Conservation (phyloP, 129 eudicot species). For the Escallonia rubra region DNA sequence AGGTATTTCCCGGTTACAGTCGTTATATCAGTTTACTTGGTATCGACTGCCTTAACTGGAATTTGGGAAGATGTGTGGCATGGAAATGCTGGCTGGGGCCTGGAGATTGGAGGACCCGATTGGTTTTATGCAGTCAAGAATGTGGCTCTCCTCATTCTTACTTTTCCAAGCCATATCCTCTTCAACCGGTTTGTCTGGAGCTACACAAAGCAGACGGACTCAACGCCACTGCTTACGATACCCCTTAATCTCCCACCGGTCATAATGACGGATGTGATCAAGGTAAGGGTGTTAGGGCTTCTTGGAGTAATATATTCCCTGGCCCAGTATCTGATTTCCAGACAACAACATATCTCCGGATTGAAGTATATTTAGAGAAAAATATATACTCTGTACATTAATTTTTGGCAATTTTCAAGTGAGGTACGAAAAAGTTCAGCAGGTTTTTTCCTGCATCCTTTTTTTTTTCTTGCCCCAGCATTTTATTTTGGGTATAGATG, state of each 20-base stretch:
- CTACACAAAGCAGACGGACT: conserved; percentile 65
- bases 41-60: conserved; percentile 65
- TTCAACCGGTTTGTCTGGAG: conserved; percentile 97
- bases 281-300: conserved; percentile 86
- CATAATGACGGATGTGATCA: conserved; percentile 72
- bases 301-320: conserved; percentile 85
- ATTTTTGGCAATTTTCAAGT: conserved; percentile 18
- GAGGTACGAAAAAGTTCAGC: conserved; percentile 23
- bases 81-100: conserved; percentile 90
- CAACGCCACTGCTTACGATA: conserved; percentile 66
- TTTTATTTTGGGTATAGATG: no score
- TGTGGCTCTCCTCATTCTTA: conserved; percentile 72
- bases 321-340: conserved; percentile 83
- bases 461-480: neutral
- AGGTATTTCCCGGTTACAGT: conserved; percentile 88
- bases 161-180: conserved; percentile 85
- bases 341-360: conserved; percentile 91
- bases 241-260: conserved; percentile 84
- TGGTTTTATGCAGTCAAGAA: conserved; percentile 93
- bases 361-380: conserved; percentile 75
- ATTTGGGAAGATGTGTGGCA: conserved; percentile 97
- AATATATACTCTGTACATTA: conserved; percentile 19
- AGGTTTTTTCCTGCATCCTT: conserved; percentile 14
- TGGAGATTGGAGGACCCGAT: conserved; percentile 91
- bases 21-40: conserved; percentile 72